These are phyloP conservation scores for Suillus subluteus DNA, from an alignment of 768 basidiomycete genomes.

Conservation along the genomic window DNA sequence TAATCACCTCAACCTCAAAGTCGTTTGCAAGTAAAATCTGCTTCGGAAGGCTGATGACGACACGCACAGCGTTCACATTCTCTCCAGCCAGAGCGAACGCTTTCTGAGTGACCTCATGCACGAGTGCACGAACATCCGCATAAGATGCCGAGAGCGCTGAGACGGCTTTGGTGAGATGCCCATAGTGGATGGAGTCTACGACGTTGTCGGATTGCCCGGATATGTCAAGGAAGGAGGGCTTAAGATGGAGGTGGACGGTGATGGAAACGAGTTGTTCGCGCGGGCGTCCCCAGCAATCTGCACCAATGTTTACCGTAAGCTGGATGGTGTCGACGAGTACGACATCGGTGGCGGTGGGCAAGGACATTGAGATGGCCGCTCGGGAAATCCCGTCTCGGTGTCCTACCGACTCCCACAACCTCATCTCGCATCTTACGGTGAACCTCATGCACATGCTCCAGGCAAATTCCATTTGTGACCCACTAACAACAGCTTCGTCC, in stretches of 20 bases:
- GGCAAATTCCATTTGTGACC: too few relatives aligned
- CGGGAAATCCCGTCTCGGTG: too few relatives aligned
- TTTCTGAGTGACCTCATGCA: constrained; percentile 38
- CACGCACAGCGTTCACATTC: constrained; percentile 40
- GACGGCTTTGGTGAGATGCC: too few relatives aligned
- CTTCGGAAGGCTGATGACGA: constrained; percentile 50
- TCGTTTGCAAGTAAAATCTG: constrained; percentile 38
- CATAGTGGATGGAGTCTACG: constrained; percentile 39
- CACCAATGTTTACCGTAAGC: constrained; percentile 47
- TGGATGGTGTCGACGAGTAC: constrained; percentile 47
- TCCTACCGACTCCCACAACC: too few relatives aligned
- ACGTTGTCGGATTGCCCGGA: constrained; percentile 53
- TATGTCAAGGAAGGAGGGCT: constrained; percentile 19
- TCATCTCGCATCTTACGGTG: too few relatives aligned
- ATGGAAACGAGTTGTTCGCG: constrained; percentile 55
- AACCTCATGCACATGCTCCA: too few relatives aligned
- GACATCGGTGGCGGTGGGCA: too few relatives aligned
- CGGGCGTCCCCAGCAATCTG: constrained; percentile 53
- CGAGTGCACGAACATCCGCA: constrained; percentile 19
- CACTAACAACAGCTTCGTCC: too few relatives aligned
- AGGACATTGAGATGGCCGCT: too few relatives aligned
- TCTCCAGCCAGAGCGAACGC: constrained; percentile 44
- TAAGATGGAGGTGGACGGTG: constrained; percentile 47
- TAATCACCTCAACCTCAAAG: too few relatives aligned
- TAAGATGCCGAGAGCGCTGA: too few relatives aligned